phyloP scores from a whole-genome alignment of 106 monocot genomes.

The Amphibolis antarctica region DNA sequence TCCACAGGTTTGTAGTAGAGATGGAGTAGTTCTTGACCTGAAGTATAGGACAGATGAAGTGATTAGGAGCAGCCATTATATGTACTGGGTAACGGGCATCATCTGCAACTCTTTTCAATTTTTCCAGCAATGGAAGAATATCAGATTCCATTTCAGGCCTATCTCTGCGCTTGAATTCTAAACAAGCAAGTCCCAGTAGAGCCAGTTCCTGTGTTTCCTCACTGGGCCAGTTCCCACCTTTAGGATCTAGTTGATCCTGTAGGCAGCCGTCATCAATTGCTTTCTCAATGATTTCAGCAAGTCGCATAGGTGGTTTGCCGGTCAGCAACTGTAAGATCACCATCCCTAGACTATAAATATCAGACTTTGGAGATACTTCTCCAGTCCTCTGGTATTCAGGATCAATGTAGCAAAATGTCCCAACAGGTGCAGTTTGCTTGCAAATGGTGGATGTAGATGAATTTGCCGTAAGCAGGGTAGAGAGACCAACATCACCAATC shows the following conservation, averaged over 20 bases:
- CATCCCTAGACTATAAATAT: conserved; percentile 64
- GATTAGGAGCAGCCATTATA: conserved; percentile 25
- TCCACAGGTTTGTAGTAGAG: background rate
- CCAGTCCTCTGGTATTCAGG: conserved; percentile 84
- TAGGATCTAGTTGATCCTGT: conserved; percentile 39
- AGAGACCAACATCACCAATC: conserved; percentile 78
- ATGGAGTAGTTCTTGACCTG: conserved; percentile 25
- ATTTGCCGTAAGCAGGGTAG: conserved; percentile 33
- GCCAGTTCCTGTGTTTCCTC: conserved; percentile 49
- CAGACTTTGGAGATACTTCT: conserved; percentile 47
- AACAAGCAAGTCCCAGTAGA: conserved; percentile 42
- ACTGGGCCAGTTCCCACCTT: conserved; percentile 53
- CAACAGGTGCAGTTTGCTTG: conserved; percentile 57
- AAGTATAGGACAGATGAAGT: conserved; percentile 72
- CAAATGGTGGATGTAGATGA: conserved; percentile 19
- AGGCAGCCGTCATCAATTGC: conserved; percentile 35
- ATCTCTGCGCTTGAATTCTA: conserved; percentile 48
- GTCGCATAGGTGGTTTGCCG: conserved; percentile 54
- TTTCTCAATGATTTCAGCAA: conserved; percentile 36
- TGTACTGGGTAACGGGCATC: conserved; percentile 6
- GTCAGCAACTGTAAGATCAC: conserved; percentile 66
- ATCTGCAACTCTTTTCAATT: conserved; percentile 32
- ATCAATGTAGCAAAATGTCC: conserved; percentile 80
- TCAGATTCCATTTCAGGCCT: conserved; percentile 46
- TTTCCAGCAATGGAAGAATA: conserved; percentile 47